phyloP scores from a whole-genome alignment of 176 grass and related monocot species.

The Avena sativa region DNA sequence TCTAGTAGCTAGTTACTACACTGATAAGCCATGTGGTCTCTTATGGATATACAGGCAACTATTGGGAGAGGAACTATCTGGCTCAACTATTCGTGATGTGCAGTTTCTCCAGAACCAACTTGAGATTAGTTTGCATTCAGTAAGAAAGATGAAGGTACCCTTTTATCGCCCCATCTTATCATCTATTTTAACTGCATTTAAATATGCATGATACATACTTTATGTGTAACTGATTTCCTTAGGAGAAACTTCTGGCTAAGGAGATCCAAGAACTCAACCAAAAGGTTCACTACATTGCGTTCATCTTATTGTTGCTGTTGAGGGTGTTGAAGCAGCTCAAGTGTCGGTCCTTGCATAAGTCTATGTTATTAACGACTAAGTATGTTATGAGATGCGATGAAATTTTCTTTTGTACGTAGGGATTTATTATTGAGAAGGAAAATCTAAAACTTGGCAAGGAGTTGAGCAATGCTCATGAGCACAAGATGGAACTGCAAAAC shows the following conservation, averaged over 20 bases:
- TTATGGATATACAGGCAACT: constrained; percentile 20
- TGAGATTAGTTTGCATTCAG: constrained; percentile 31
- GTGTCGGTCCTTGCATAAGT: background rate
- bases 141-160: constrained; percentile 45
- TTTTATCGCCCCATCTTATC: background rate
- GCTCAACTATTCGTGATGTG: constrained; percentile 28
- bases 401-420: background rate
- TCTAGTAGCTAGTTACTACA: no score
- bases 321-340: background rate
- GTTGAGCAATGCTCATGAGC: constrained; percentile 26
- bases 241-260: constrained; percentile 35
- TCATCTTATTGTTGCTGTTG: background rate
- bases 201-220: background rate
- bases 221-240: background rate
- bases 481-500: constrained; percentile 36
- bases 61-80: constrained; percentile 43
- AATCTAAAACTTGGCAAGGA: constrained; percentile 34
- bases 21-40: background rate
- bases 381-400: background rate
- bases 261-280: constrained; percentile 40
- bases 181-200: background rate
- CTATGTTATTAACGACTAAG: background rate
- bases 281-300: constrained; percentile 36
- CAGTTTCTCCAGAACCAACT: constrained; percentile 42
- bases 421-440: constrained; percentile 34